These are phyloP conservation scores for Lycium barbarum DNA, from an alignment of 257 asterid genomes.

Conservation along the genomic window DNA sequence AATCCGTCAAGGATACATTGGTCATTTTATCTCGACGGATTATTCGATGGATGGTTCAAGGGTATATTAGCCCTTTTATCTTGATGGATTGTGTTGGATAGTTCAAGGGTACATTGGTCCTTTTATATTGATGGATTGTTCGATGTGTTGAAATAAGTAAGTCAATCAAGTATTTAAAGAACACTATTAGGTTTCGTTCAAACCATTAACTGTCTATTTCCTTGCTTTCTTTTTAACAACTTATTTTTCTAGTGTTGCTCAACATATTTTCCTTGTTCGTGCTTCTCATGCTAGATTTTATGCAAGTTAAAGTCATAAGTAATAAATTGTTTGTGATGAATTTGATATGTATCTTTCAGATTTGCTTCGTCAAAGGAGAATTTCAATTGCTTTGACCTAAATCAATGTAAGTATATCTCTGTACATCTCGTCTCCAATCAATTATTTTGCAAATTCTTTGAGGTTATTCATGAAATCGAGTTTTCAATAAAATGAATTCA, in stretches of 20 bases:
- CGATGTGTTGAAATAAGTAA: too few species aligned
- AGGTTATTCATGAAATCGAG: too few species aligned
- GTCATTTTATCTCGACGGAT: too few species aligned
- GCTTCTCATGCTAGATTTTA: too few species aligned
- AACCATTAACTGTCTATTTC: neutral
- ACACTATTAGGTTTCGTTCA: neutral
- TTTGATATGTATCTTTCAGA: neutral
- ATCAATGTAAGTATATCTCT: neutral
- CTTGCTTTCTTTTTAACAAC: neutral
- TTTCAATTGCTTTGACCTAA: neutral
- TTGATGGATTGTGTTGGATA: too few species aligned
- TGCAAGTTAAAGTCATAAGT: too few species aligned
- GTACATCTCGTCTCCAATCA: neutral
- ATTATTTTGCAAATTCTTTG: neutral
- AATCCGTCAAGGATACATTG: neutral
- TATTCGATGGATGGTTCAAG: too few species aligned
- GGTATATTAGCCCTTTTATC: too few species aligned
- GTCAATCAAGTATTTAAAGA: neutral
- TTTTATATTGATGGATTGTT: too few species aligned
- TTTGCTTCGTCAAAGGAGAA: neutral
- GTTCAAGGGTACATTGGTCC: neutral
- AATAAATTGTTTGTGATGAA: too few species aligned
- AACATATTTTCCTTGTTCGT: neutral
- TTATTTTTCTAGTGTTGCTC: neutral
- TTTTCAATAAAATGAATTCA: too few species aligned